Conservation (phyloP, 2,329 filamentous ascomycete genomes). For the Dryadomyces quercivorus region DNA sequence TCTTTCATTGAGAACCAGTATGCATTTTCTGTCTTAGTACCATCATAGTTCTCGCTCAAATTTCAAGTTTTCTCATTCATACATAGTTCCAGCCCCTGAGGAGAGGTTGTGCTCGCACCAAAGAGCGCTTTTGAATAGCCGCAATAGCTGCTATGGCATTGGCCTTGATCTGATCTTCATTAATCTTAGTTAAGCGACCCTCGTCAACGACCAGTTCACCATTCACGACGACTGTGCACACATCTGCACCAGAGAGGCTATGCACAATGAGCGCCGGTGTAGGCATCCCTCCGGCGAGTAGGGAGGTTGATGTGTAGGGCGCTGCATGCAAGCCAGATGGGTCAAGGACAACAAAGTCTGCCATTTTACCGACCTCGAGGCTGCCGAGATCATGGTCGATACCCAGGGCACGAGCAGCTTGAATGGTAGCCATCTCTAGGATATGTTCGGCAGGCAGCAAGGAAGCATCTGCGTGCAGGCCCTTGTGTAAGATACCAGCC, state of each 20-base stretch:
- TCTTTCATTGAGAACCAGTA: too few relatives aligned
- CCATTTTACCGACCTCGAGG: constrained; percentile 27
- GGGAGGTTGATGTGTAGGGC: not conserved
- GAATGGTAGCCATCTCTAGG: constrained; percentile 26
- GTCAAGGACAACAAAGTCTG: constrained; percentile 30
- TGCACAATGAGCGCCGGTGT: not conserved
- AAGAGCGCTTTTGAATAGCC: not conserved
- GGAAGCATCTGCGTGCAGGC: constrained; percentile 12
- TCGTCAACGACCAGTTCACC: not conserved
- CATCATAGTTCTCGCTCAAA: too few relatives aligned
- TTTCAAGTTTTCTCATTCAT: not conserved
- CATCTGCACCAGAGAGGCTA: not conserved
- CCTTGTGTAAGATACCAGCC: constrained; percentile 14
- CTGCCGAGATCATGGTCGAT: constrained; percentile 26
- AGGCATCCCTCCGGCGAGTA: not conserved
- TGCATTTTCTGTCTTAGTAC: too few relatives aligned
- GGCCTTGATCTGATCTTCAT: not conserved
- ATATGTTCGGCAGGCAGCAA: constrained; percentile 8
- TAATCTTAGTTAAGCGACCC: not conserved
- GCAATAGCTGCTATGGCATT: not conserved
- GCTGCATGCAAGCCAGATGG: not conserved
- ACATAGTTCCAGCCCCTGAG: not conserved
- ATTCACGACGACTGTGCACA: not conserved
- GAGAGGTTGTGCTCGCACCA: not conserved
- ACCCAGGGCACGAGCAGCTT: constrained; percentile 27